A percentile compares a stretch with the other conserved stretches of the same genome.
Conservation (phyloP, 2,329 filamentous ascomycete genomes). For the Bipolaris bicolor region DNA sequence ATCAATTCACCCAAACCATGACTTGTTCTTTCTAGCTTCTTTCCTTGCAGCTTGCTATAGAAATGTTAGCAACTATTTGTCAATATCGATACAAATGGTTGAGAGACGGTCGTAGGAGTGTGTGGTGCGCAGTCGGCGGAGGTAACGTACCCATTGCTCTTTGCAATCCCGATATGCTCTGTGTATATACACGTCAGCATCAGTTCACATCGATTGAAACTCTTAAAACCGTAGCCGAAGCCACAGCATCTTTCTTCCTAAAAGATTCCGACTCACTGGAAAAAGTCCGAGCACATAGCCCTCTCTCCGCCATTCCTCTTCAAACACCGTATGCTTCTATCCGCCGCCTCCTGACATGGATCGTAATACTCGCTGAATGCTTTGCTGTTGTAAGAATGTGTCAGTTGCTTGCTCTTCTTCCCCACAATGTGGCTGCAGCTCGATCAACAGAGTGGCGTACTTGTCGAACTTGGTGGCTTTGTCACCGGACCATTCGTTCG, state of each 20-base stretch:
- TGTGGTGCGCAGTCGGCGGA: not conserved
- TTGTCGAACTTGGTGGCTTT: slow-evolving; percentile 50
- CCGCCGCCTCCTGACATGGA: slow-evolving; percentile 91
- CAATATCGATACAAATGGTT: not conserved
- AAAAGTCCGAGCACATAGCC: slow-evolving; percentile 92
- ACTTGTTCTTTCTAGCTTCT: slow-evolving; percentile 29
- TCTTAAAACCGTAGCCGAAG: too few relatives aligned
- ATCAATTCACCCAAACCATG: slow-evolving; percentile 26
- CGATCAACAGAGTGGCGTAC: slow-evolving; percentile 30
- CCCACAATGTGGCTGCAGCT: not conserved
- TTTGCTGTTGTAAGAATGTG: slow-evolving; percentile 66
- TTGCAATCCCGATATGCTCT: slow-evolving; percentile 96
- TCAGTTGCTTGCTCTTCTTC: slow-evolving; percentile 11
- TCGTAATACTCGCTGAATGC: slow-evolving; percentile 88
- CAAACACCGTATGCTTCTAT: slow-evolving; percentile 83
- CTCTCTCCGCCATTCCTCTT: slow-evolving; percentile 86
- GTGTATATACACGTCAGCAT: slow-evolving; percentile 3
- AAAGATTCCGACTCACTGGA: slow-evolving; percentile 67
- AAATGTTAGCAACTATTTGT: slow-evolving; percentile 7
- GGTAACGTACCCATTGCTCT: slow-evolving; percentile 79
- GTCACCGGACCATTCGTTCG: slow-evolving; percentile 30
- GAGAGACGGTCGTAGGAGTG: not conserved
- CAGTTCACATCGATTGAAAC: not conserved
- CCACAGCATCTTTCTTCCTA: too few relatives aligned
- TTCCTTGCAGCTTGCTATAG: slow-evolving; percentile 30